These are phyloP conservation scores for Paxillus involutus DNA, from an alignment of 768 basidiomycete genomes.

Conservation along the genomic window DNA sequence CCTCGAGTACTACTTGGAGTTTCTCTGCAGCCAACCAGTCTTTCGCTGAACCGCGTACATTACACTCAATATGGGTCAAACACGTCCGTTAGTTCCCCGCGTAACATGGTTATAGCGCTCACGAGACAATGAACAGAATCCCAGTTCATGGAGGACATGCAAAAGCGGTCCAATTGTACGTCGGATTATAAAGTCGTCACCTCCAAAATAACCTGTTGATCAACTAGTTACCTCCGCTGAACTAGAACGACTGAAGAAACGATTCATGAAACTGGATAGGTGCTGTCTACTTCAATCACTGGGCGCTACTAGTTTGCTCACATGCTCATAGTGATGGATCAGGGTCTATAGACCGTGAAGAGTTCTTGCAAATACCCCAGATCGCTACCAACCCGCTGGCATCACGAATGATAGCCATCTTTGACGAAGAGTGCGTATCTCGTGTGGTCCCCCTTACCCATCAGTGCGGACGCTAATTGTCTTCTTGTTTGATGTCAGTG, in stretches of 20 bases:
- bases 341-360: conserved; percentile 97
- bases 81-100: conserved; percentile 52
- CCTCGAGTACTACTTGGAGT: neutral
- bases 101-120: conserved; percentile 1
- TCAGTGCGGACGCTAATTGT: neutral
- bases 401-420: conserved; percentile 98
- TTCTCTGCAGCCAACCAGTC: neutral
- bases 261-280: conserved; percentile 99
- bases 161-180: conserved; percentile 96
- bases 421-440: conserved; percentile 91
- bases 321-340: conserved; percentile 74
- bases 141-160: conserved; percentile 98
- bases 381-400: conserved; percentile 98
- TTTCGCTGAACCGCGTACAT: neutral
- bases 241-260: conserved; percentile 93
- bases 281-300: conserved; percentile 27
- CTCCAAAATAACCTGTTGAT: conserved; percentile 12
- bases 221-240: conserved; percentile 87
- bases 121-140: conserved; percentile 52
- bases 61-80: conserved; percentile 68
- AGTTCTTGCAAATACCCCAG: conserved; percentile 98
- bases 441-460: neutral
- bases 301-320: neutral
- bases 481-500: conserved; percentile 49
- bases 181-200: conserved; percentile 16